Evolutionary conservation across 768 basidiomycete species (phyloP).

Genomic region (Harrya chromipes): DNA sequence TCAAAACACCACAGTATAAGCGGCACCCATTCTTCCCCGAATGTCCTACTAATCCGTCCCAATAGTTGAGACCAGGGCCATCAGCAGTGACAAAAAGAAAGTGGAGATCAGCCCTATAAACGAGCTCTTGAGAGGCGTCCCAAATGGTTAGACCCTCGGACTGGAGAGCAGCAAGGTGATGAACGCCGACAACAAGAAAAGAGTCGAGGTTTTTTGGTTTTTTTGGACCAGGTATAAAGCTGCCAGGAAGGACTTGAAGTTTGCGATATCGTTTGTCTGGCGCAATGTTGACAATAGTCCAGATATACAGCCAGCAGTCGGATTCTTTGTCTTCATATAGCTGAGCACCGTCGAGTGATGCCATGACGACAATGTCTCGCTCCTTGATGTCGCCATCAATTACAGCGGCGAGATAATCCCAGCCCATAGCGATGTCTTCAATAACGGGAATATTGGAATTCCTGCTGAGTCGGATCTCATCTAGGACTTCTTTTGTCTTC

Average conservation of each 20-base stretch:
- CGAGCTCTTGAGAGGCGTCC: background rate
- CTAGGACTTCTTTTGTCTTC: no score
- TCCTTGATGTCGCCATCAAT: background rate
- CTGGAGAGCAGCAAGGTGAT: background rate
- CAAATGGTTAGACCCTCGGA: background rate
- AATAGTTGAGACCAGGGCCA: background rate
- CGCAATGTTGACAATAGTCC: background rate
- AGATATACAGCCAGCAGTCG: background rate
- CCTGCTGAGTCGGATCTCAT: no score
- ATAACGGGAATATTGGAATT: no score
- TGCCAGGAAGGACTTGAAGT: background rate
- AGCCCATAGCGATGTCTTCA: no score
- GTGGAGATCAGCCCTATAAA: background rate
- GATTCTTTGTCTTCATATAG: background rate
- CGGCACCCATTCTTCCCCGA: background rate
- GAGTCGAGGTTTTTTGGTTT: background rate
- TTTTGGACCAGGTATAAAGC: background rate
- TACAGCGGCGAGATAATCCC: no score
- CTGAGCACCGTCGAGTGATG: background rate
- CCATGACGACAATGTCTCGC: background rate
- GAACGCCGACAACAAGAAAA: background rate
- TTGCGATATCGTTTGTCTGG: background rate
- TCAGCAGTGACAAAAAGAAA: background rate
- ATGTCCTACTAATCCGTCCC: conserved; percentile 1
- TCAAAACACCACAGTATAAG: background rate